These are phyloP conservation scores for Cordyceps farinosa DNA, from an alignment of 2,329 filamentous ascomycete genomes.

Conservation along the genomic window DNA sequence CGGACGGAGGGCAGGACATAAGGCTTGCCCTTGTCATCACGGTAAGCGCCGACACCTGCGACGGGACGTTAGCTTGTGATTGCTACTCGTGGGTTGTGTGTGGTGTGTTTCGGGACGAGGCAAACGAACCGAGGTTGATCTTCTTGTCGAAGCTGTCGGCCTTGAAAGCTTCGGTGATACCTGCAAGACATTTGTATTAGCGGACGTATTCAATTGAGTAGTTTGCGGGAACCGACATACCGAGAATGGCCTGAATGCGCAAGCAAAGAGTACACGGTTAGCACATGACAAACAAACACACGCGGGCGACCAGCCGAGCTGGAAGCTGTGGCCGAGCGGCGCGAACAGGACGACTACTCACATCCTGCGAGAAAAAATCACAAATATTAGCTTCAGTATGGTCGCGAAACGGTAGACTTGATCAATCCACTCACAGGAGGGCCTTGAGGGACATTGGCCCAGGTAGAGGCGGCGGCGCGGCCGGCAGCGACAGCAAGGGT, in stretches of 20 bases:
- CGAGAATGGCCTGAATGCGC: slow-evolving; percentile 65
- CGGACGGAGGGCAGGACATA: slow-evolving; percentile 94
- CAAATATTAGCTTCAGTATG: slow-evolving; percentile 20
- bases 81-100: slow-evolving; percentile 8
- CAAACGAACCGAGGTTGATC: slow-evolving; percentile 82
- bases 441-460: slow-evolving; percentile 87
- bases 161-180: slow-evolving; percentile 98
- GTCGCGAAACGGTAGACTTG: neutral
- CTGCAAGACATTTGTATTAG: slow-evolving; percentile 38
- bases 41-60: slow-evolving; percentile 90
- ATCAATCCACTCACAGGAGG: slow-evolving; percentile 68
- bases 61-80: slow-evolving; percentile 6
- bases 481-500: slow-evolving; percentile 39
- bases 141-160: slow-evolving; percentile 89
- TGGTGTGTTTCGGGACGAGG: slow-evolving; percentile 17
- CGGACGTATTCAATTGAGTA: neutral
- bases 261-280: slow-evolving; percentile 7
- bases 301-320: slow-evolving; percentile 25
- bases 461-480: slow-evolving; percentile 69
- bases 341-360: slow-evolving; percentile 28
- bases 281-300: slow-evolving; percentile 18
- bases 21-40: slow-evolving; percentile 95
- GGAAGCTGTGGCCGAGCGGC: slow-evolving; percentile 17
- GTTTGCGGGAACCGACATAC: slow-evolving; percentile 42
- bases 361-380: slow-evolving; percentile 30